Conservation (phyloP, 441 rosid genomes). For the Mallotus japonicus region DNA sequence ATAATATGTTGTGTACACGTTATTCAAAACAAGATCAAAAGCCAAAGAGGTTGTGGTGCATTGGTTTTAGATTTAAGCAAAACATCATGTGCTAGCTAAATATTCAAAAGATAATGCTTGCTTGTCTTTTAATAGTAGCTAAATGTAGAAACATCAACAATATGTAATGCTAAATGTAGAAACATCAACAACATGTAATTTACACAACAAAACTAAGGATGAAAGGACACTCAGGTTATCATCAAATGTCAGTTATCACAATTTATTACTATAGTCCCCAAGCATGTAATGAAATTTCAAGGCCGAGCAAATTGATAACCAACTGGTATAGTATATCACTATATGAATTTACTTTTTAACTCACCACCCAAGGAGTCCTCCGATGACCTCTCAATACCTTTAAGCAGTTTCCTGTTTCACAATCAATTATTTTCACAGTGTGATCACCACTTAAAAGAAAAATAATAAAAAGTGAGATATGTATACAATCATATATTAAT, state of each 20-base stretch:
- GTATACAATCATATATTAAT: slow-evolving; percentile 4
- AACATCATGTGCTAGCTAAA: neutral
- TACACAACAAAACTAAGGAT: neutral
- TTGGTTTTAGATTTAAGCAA: neutral
- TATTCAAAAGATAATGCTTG: too few relatives aligned
- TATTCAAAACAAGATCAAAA: too few relatives aligned
- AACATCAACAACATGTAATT: neutral
- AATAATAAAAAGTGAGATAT: neutral
- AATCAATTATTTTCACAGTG: slow-evolving; percentile 89
- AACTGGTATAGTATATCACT: too few relatives aligned
- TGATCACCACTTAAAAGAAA: slow-evolving; percentile 76
- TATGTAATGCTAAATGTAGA: too few relatives aligned
- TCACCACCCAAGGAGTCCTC: too few relatives aligned
- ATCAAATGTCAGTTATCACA: neutral
- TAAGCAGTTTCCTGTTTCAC: slow-evolving; percentile 68
- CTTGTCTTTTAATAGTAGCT: neutral
- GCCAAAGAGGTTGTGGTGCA: too few relatives aligned
- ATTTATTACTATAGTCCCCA: neutral
- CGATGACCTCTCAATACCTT: too few relatives aligned
- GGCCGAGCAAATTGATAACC: too few relatives aligned
- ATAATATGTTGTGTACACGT: neutral
- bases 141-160: neutral
- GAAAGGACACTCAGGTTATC: neutral
- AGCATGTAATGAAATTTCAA: neutral
- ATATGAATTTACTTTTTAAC: too few relatives aligned